Conservation (phyloP, 805 yeast species). For the Zygoascus biomembranicola region DNA sequence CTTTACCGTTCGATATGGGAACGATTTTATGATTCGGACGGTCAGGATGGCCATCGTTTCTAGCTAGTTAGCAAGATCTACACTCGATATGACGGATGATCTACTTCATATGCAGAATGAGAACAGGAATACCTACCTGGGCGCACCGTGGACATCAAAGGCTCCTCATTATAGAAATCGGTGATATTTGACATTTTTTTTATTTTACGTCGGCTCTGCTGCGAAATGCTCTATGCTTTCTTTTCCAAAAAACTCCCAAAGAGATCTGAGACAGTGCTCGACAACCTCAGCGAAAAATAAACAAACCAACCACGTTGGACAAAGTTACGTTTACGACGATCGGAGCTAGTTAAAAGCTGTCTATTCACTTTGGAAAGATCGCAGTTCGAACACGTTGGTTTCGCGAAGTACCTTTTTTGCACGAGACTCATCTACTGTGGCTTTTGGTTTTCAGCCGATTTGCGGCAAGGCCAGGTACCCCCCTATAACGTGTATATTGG, state of each 20-base stretch:
- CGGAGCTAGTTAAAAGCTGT: no score
- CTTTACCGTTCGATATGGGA: slow-evolving; percentile 39
- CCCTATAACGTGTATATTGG: no score
- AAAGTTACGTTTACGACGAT: no score
- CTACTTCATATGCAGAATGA: slow-evolving; percentile 19
- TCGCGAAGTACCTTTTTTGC: no score
- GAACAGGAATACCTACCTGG: slow-evolving; percentile 31
- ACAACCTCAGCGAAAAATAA: neutral
- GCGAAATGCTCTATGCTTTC: no score
- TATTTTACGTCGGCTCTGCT: neutral
- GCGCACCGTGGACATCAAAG: slow-evolving; percentile 68
- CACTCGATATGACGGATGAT: slow-evolving; percentile 14
- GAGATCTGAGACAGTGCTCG: neutral
- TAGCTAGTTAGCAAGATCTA: neutral
- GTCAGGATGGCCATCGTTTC: slow-evolving; percentile 55
- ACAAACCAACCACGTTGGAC: neutral
- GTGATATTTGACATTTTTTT: neutral
- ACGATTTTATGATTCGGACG: slow-evolving; percentile 79
- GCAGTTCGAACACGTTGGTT: no score
- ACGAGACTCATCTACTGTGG: no score
- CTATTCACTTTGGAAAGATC: no score
- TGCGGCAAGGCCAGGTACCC: no score
- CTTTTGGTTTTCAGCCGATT: no score
- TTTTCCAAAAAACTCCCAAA: neutral
- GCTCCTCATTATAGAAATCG: slow-evolving; percentile 41